Evolutionary conservation across 1,139 yeast genomes (phyloP), one percentile per base, ranked within the genome.

Genomic region (Geotrichum europaeum): DNA sequence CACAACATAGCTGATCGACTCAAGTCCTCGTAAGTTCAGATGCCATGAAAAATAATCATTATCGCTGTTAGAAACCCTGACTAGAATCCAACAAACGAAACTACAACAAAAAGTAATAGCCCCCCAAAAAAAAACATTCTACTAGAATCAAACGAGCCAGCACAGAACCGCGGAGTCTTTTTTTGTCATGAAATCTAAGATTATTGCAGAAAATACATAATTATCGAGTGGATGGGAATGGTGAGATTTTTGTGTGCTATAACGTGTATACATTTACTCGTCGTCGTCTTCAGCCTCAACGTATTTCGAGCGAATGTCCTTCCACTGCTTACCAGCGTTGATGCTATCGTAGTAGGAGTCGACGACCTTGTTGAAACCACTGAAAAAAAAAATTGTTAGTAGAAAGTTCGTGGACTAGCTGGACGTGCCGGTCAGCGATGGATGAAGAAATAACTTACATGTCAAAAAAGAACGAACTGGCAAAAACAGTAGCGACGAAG

Each of bases 271-370:
- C 43, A 58, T 60, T 60, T 68, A 68, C 68, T 71, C 72, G 60
- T 70, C 72, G 58, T 70, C 73, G 52, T 71, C 75, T 40, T 70
- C 76, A 49, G 65, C 67, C 61, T 71, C 67, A 69, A 77, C 65
- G 69, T 78, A 82, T 69, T 81, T 82, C 67, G 79, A 79, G 79
- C 88, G 89, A 75, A 94, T 89, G 72, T 94, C 98, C 75, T 88
- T 86, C 99, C 99, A 94, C 80, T 91, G 90, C 81, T 94, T 94
- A 71, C 98, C 99, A 75, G 81, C 82, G 85, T 94, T 94, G 81
- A 87, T 89, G 76, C 79, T 78, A 75, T 89, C 96, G 81, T 87
- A 94, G 88, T 90, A 87, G 61, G 75, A 75, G 75, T 91, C 92
- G 67, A 92, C 82, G 66, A 84, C 87, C 66, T 79, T 77, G 77